Evolutionary conservation across 345 rosid genomes (phyloP).

Genomic region (Conringia planisiliqua): DNA sequence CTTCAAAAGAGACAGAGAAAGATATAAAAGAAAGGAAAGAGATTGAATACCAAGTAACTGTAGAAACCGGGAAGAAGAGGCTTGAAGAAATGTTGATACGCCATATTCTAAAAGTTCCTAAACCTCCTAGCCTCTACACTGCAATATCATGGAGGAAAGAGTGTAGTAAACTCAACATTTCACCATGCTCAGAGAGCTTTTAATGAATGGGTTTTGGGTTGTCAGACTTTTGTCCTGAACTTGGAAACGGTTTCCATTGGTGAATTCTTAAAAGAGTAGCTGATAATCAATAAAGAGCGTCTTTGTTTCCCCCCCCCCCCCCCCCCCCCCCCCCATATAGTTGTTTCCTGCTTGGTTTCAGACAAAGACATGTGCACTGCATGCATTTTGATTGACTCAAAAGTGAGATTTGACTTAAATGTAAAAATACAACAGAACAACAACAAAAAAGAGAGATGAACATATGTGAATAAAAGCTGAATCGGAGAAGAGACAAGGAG

Average conservation of each 20-base stretch:
- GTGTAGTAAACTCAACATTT: not conserved
- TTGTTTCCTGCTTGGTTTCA: not conserved
- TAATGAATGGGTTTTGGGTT: not conserved
- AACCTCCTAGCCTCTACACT: not conserved
- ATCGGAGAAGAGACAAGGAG: no score
- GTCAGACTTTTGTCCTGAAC: not conserved
- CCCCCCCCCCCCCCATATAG: no score
- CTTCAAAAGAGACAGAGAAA: not conserved
- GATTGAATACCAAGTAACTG: not conserved
- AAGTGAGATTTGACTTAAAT: not conserved
- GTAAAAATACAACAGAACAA: no score
- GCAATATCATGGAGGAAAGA: not conserved
- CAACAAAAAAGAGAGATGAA: no score
- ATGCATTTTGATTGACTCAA: not conserved
- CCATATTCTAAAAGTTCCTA: not conserved
- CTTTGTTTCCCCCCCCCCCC: no score
- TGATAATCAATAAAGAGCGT: not conserved
- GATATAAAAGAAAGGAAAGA: not conserved
- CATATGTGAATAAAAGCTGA: no score
- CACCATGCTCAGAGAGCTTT: not conserved
- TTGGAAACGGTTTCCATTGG: slow-evolving; percentile 8
- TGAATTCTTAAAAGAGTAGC: not conserved
- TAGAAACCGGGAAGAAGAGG: slow-evolving; percentile 18
- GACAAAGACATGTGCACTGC: not conserved
- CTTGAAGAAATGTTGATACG: not conserved